Percentiles rank a stretch among this genome's conserved stretches.
Conservation (phyloP, 2,329 filamentous ascomycete genomes). For the Raffaelea albimanens region DNA sequence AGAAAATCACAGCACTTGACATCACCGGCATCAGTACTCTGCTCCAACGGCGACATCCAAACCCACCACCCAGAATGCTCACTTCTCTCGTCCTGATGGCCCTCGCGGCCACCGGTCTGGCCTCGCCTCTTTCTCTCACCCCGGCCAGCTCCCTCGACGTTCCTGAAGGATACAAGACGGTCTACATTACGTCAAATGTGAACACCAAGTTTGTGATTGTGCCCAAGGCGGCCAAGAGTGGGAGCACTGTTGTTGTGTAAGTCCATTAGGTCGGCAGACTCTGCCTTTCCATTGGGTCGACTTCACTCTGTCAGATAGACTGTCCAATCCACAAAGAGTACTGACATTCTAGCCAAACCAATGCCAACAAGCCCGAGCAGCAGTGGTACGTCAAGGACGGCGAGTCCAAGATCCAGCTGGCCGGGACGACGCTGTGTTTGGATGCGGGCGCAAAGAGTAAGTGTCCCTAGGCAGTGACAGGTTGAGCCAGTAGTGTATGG, state of each 20-base stretch:
- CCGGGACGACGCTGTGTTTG: conserved; percentile 27
- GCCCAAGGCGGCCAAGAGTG: conserved; percentile 21
- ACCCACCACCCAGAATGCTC: conserved; percentile 1
- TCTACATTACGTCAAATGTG: conserved; percentile 29
- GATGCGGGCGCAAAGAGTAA: conserved; percentile 26
- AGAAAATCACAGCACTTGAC: too few species aligned
- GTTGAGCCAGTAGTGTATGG: too few species aligned
- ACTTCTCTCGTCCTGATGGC: conserved; percentile 18
- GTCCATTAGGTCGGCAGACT: conserved; percentile 3
- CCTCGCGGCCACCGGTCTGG: conserved; percentile 23
- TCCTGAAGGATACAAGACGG: conserved; percentile 26
- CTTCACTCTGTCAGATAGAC: background rate
- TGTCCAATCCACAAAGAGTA: background rate
- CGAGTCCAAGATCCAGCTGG: conserved; percentile 26
- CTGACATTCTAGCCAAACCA: conserved; percentile 20
- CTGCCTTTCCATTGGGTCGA: background rate
- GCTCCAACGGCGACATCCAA: background rate
- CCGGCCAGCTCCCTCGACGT: too few species aligned
- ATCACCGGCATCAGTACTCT: too few species aligned
- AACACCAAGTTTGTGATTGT: conserved; percentile 31
- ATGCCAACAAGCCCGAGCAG: conserved; percentile 24
- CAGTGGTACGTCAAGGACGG: conserved; percentile 29
- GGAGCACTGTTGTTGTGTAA: conserved; percentile 26
- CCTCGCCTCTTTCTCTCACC: too few species aligned
- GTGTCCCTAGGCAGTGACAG: too few species aligned